These are phyloP conservation scores for Lablab purpureus DNA, from an alignment of 306 rosid species.

Conservation along the genomic window DNA sequence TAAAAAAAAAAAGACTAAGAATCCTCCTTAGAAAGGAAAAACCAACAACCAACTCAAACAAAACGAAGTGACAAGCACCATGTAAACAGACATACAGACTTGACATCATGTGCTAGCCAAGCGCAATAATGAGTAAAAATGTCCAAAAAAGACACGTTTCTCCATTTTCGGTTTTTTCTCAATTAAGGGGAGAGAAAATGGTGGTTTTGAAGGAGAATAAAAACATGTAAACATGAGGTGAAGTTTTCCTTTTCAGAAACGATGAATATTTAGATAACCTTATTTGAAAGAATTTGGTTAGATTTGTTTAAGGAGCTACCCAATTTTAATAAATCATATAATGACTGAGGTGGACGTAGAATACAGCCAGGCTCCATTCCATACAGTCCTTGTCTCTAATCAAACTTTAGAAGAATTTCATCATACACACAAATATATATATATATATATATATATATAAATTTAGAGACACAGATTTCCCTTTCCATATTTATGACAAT, in stretches of 20 bases:
- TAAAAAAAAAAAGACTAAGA: background rate
- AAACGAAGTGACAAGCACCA: too few species aligned
- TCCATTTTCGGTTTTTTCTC: background rate
- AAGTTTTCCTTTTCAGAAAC: too few species aligned
- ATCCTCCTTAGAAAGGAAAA: background rate
- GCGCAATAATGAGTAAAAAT: background rate
- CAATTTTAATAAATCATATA: background rate
- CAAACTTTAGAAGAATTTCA: background rate
- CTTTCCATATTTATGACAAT: conserved; percentile 44
- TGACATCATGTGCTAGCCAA: too few species aligned
- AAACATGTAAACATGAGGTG: background rate
- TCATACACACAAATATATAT: background rate
- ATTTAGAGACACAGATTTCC: conserved; percentile 27
- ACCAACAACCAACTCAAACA: too few species aligned
- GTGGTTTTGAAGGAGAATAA: background rate
- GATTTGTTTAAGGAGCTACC: background rate
- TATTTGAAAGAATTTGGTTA: too few species aligned
- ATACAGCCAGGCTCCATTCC: conserved; percentile 37
- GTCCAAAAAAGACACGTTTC: conserved; percentile 4
- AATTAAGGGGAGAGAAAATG: too few species aligned
- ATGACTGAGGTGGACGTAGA: conserved; percentile 9
- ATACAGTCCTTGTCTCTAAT: conserved; percentile 20
- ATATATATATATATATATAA: background rate
- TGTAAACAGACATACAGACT: too few species aligned
- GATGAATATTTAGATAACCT: too few species aligned